Evolutionary conservation across 2,329 filamentous ascomycete genomes (phyloP).

Genomic region (Exophiala sp.): DNA sequence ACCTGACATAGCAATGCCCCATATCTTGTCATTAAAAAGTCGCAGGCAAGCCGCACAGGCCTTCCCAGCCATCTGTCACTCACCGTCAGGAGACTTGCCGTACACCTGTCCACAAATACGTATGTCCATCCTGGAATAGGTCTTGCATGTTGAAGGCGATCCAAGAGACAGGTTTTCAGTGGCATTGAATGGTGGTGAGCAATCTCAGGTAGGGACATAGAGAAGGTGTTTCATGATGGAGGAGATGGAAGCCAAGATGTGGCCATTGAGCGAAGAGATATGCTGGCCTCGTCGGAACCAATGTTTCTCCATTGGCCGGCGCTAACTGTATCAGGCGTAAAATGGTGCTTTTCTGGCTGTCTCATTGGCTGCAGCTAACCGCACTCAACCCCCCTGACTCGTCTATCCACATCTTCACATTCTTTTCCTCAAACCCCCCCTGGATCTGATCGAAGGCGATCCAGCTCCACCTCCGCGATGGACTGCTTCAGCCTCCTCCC

Average conservation of each 20-base stretch:
- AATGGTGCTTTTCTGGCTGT: background rate
- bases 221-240: background rate
- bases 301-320: background rate
- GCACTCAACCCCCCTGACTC: slow-evolving; percentile 11
- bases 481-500: slow-evolving; percentile 19
- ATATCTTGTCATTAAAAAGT: background rate
- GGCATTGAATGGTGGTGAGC: background rate
- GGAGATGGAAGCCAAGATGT: background rate
- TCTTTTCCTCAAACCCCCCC: background rate
- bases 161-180: background rate
- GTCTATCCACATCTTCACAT: background rate
- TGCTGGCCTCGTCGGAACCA: background rate
- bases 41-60: background rate
- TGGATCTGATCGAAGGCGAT: background rate
- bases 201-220: background rate
- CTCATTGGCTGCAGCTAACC: slow-evolving; percentile 17
- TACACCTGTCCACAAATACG: background rate
- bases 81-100: background rate
- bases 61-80: background rate
- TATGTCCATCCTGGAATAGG: too few relatives aligned
- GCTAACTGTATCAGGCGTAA: slow-evolving; percentile 3
- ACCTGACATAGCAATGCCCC: background rate
- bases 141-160: background rate
- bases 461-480: slow-evolving; percentile 5
- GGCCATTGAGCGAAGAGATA: background rate